phyloP scores from a whole-genome alignment of 495 filamentous ascomycete genomes.

The Lasiosphaeria ovina region DNA sequence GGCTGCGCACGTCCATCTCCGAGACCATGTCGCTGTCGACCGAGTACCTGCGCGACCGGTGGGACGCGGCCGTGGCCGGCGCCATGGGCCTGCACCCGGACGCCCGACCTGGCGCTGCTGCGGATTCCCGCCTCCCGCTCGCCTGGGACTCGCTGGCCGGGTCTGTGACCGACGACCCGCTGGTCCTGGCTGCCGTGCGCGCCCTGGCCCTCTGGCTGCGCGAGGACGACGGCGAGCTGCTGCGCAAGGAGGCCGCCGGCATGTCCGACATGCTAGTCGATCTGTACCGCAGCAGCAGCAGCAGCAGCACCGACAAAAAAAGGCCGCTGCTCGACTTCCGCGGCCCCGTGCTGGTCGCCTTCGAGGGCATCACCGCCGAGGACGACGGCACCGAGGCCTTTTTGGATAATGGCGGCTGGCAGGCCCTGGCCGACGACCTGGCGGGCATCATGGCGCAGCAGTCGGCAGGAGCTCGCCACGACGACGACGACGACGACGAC shows the following conservation, averaged over 20 bases:
- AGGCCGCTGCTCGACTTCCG: conserved; percentile 42
- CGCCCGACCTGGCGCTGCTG: conserved; percentile 32
- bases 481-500: conserved; percentile 7
- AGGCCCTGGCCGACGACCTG: conserved; percentile 45
- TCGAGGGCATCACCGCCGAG: conserved; percentile 50
- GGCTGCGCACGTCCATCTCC: conserved; percentile 55
- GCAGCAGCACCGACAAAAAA: conserved; percentile 14
- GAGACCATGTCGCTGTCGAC: conserved; percentile 58
- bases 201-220: conserved; percentile 59
- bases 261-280: conserved; percentile 58
- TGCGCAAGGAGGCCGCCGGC: conserved; percentile 53
- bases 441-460: conserved; percentile 30
- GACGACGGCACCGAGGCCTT: conserved; percentile 47
- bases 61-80: conserved; percentile 56
- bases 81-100: conserved; percentile 53
- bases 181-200: conserved; percentile 52
- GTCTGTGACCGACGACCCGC: conserved; percentile 39
- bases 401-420: conserved; percentile 48
- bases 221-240: conserved; percentile 59
- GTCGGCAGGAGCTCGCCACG: conserved; percentile 9
- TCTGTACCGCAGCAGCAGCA: conserved; percentile 43
- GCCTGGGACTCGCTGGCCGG: conserved; percentile 50
- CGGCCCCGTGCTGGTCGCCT: conserved; percentile 49
- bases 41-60: conserved; percentile 65
- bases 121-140: conserved; percentile 39